Evolutionary conservation across 192 early-diverging fungal species (phyloP).

Genomic region (Coemansia sp.): DNA sequence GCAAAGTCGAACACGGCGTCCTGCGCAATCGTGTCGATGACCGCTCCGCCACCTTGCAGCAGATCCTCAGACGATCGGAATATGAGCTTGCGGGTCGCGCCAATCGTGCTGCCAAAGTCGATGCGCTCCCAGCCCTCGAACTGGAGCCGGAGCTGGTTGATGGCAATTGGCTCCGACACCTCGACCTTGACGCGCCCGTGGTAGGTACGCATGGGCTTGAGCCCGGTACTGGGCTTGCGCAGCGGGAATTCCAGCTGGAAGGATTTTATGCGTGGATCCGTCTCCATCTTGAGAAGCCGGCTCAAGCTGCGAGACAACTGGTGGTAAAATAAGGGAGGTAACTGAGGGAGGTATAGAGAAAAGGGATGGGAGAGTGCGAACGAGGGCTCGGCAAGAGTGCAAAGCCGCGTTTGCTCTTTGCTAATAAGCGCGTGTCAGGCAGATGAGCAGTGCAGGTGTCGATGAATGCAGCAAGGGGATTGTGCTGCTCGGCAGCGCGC

Average conservation of each 20-base stretch:
- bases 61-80: conserved; percentile 29
- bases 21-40: conserved; percentile 23
- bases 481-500: conserved; percentile 1
- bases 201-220: conserved; percentile 45
- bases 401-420: not conserved
- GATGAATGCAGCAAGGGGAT: conserved; percentile 2
- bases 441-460: not conserved
- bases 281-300: conserved; percentile 4
- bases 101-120: conserved; percentile 41
- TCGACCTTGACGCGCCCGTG: conserved; percentile 32
- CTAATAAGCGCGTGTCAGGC: conserved; percentile 4
- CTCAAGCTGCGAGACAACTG: not conserved
- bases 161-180: conserved; percentile 20
- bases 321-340: not conserved
- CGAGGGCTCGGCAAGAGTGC: not conserved
- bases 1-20: conserved; percentile 31
- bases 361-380: not conserved
- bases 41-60: conserved; percentile 21
- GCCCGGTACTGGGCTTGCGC: conserved; percentile 27
- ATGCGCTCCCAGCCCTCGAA: conserved; percentile 51
- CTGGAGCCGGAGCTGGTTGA: conserved; percentile 39
- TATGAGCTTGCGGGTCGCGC: conserved; percentile 31
- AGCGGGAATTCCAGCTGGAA: conserved; percentile 42
- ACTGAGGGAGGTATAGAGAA: not conserved
- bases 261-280: conserved; percentile 36